Evolutionary conservation across 2,329 filamentous ascomycete species (phyloP), one percentile per base, ranked within the genome.

Genomic region (Fusarium temperatum): DNA sequence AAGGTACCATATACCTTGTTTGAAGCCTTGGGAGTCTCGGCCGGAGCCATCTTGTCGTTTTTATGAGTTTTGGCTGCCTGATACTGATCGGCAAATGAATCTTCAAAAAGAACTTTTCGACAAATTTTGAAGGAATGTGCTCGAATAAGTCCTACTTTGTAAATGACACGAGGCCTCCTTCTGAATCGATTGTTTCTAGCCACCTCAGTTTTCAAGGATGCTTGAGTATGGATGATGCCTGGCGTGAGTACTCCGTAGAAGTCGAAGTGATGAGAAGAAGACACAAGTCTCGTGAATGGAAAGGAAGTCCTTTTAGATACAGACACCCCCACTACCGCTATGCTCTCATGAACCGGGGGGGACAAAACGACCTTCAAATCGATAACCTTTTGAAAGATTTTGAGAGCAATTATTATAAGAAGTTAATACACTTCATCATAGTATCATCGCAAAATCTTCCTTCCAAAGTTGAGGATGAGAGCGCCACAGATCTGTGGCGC

Each of bases 41-140:
- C 66, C 58, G 75, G 66, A 32, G 76, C 68, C 78, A 80, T 80
- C 36, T 50, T 70, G 68, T 54, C 18, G 41, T 17, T 59, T 36
- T 24, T 51, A 24, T 51, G 42, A 54, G 42, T 45, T 56, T 53
- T 55, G 45, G 69, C 65, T 76, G 73, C 70, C 67, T 75, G 60
- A 32, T 55, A 41, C 35, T 30, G 41, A 42, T 53, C 74, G 62
- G 69, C 64, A 74, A 60, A 63, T 65, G 63, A 63, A 51, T 62
- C 10, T 20, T 36, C 22, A 38, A 26, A 26, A 20, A n/a, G 36
- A 32, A 13, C 9, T n/a, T 39, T 35, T 36, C 8, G 7, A 35
- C 8, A 24, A 15, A 18, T 22, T 28, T 41, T 32, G 10, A 58
- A 28, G 6, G 14, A 12, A 36, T 42, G 15, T 13, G 17, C 32